These are phyloP conservation scores for Paratinospora sagittata DNA, from an alignment of 164 flowering plant genomes.

Conservation along the genomic window DNA sequence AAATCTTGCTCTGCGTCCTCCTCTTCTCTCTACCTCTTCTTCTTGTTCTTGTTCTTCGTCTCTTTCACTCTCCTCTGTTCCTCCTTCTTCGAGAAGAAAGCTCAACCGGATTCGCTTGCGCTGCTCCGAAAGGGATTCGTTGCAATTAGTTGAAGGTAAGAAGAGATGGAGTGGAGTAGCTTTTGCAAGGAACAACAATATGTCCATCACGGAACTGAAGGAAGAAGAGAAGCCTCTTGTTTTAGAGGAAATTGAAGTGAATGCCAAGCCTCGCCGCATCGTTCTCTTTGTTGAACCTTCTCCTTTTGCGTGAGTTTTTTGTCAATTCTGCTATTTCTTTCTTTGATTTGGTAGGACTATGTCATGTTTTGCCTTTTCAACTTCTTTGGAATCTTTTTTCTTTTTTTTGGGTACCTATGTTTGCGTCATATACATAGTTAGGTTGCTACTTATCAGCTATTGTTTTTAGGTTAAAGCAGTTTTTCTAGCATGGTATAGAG, in stretches of 20 bases:
- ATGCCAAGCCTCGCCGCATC: conserved; percentile 68
- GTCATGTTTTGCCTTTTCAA: background rate
- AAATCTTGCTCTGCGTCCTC: conserved; percentile 20
- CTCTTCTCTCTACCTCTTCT: conserved; percentile 5
- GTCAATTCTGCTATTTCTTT: background rate
- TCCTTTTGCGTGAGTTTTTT: conserved; percentile 80
- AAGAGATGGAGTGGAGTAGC: conserved; percentile 7
- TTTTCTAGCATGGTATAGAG: too few species aligned
- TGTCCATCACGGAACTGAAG: conserved; percentile 41
- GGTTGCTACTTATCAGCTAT: too few species aligned
- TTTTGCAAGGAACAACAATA: conserved; percentile 22
- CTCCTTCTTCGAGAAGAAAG: background rate
- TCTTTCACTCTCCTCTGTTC: conserved; percentile 1
- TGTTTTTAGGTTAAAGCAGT: too few species aligned
- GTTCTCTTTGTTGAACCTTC: conserved; percentile 99
- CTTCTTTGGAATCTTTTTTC: too few species aligned
- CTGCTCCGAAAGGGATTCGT: conserved; percentile 1
- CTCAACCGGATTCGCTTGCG: conserved; percentile 21
- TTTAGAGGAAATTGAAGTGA: conserved; percentile 36
- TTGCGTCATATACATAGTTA: too few species aligned
- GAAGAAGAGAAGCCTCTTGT: conserved; percentile 40
- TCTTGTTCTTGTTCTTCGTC: conserved; percentile 9
- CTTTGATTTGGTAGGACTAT: background rate
- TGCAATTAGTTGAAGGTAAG: background rate
- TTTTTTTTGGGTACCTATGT: too few species aligned